phyloP scores from a whole-genome alignment of 2,329 filamentous ascomycete genomes.

The Neonectria hederae region DNA sequence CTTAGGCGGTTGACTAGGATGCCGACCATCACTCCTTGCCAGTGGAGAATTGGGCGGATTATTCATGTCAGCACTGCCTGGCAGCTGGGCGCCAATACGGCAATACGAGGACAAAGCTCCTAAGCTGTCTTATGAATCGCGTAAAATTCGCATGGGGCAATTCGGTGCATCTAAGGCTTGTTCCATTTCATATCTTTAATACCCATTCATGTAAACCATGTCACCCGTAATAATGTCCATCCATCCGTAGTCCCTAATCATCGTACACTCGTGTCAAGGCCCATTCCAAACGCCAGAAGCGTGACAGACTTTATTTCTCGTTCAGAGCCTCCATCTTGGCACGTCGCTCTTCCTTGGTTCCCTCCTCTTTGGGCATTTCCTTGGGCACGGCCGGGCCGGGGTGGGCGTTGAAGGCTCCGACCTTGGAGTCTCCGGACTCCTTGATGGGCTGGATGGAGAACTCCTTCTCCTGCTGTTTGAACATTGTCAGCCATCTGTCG shows the following conservation, averaged over 20 bases:
- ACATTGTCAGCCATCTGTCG: slow-evolving; percentile 17
- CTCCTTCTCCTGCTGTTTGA: slow-evolving; percentile 53
- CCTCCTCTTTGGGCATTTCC: slow-evolving; percentile 64
- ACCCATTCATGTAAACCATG: slow-evolving; percentile 25
- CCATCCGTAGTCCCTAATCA: slow-evolving; percentile 14
- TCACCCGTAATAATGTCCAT: slow-evolving; percentile 15
- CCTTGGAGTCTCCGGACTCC: slow-evolving; percentile 55
- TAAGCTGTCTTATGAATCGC: slow-evolving; percentile 9
- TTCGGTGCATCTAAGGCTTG: slow-evolving; percentile 2
- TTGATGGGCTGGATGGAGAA: slow-evolving; percentile 58
- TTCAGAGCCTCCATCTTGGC: slow-evolving; percentile 74
- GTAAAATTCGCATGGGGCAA: slow-evolving; percentile 6
- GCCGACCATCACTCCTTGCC: neutral
- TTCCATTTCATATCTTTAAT: slow-evolving; percentile 21
- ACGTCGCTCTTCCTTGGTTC: slow-evolving; percentile 73
- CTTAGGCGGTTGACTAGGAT: slow-evolving; percentile 10
- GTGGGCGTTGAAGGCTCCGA: slow-evolving; percentile 62
- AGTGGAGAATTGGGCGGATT: slow-evolving; percentile 15
- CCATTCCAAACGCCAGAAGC: slow-evolving; percentile 1
- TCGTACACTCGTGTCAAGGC: slow-evolving; percentile 32
- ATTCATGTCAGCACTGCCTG: slow-evolving; percentile 7
- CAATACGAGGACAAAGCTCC: slow-evolving; percentile 16
- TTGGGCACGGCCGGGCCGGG: slow-evolving; percentile 67
- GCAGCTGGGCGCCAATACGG: slow-evolving; percentile 19
- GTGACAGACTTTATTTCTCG: slow-evolving; percentile 53